Base-by-base conservation (phyloP, 768 basidiomycete species). In the Royoungia palumana region DNA sequence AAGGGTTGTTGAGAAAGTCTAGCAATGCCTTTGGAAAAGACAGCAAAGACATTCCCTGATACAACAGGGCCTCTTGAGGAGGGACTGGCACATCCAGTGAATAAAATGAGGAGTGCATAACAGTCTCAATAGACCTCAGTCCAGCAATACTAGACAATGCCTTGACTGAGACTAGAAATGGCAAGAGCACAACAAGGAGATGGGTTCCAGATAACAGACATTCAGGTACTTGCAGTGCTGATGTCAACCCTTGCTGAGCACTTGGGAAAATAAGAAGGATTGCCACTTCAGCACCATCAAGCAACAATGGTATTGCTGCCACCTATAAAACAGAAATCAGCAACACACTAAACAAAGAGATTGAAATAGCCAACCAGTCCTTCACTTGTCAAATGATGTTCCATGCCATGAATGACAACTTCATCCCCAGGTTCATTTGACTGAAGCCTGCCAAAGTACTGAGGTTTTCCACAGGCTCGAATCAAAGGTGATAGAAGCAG, bases 201-300 rank as follows among this genome's bases (percentile, higher is more conserved):
- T 56, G 32, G 2, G 37, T 46, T 19, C 50, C 52, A 45, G 53
- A 44, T 9, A 48, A 13, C 10, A 68, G 46, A 30, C 55, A 51
- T 9, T 57, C 60, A 55, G 76, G 77, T 3, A 82, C 72, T 35
- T 70, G 69, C 39, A 82, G 67, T 13, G 66, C 58, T 5, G 59
- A 64, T 41, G 61, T 59, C n/a, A 80, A 63, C 5, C 64, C 47
- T 2, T 60, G 44, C 35, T 72, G 64, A 7, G 59, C 56, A 14
- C 70, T 61, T 19, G 79, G 72, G 54, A 82, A 78, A n/a, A 88
- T 56, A n/a, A 87, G 35, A 27, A 85, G 70, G 30, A 79, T 60
- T 8, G 78, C 86, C 13, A 75, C 72, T 41, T 77, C 64, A 30
- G 67, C 63, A 21, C 66, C 67, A 52, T 83, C 79, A 39, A 82